Base-by-base conservation (phyloP, 75 land plant species). In the Isoetes taiwanensis region DNA sequence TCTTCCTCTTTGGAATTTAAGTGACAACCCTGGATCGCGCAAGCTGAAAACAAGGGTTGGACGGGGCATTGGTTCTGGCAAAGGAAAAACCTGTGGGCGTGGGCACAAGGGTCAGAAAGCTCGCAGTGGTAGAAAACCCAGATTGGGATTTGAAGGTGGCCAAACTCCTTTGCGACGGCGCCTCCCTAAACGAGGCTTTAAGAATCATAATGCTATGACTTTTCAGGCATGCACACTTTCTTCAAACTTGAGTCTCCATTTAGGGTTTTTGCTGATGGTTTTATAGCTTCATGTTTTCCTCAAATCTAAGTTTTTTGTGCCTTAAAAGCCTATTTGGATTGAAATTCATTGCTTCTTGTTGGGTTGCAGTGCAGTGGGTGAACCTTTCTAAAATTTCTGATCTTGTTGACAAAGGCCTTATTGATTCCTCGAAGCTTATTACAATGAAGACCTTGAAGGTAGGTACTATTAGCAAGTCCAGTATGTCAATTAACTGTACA, bases 81-180 rank as follows among this genome's bases (percentile, higher is more conserved):
- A 73, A 64, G 97, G 97, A 14, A 90, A 90, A 76, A 90, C 97
- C 1, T 85, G 86, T 9, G 97, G 97, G 29, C 71, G 93, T 28
- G 97, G 97, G 0, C 93, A 90, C 64, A 90, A 86, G 70, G 97
- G 97, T 0, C 97, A 90, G 71, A 80, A 76, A 59, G 97, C 93
- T 0, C 72, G 97, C 31, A 78, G 80, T 8, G 72, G 78, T 6
- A 23, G 41, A 28, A 86, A 78, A 54, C 72, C 72, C 2, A 41
- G 68, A 8, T 66, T 83, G 41, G 97, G 97, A 0, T 90, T 90
- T 37, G 97, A 90, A 63, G 97, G 97, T 11, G 93, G 97, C 0
- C 97, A 90, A 68, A 90, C 97, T 0, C 97, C 97, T 4, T 68
- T 90, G 17, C 79, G 97, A 1, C 67, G 82, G 24, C 58, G 82